Evolutionary conservation across 2,329 filamentous ascomycete species (phyloP), one percentile per base, ranked within the genome.

Genomic region (Arthrobotrys iridis): DNA sequence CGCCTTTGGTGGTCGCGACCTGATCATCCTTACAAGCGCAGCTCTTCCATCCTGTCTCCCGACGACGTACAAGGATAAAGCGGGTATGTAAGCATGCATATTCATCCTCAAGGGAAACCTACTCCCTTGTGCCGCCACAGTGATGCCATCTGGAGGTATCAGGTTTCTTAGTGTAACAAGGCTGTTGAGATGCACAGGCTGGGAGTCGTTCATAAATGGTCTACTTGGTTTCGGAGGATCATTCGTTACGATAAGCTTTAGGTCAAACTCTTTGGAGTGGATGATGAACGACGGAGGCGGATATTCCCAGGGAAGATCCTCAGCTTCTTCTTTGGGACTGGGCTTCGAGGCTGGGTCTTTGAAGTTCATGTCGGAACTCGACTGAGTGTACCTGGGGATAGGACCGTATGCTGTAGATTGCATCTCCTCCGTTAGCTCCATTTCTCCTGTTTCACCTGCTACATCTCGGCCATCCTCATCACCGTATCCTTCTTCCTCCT

Each of bases 1-100:
- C 1, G 30, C 28, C 15, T 15, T 8, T 26, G 43, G 13, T 8
- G 46, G 58, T 26, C 30, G 80, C 59, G 80, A 84, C 24, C 83
- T 82, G 0, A 89, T 90, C 26, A 92, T 81, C 0, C 85, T 85
- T 52, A 90, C 80, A 1, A 94, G 82, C 0, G 87, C 85, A 0
- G 88, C 90, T 6, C 88, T 85, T 0, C 91, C 91, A 48, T 85
- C 86, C 11, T 88, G 85, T 10, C 88, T 89, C 0, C 86, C 91
- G 0, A 90, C 83, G 1, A 91, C 83, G 6, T 93, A 86, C 6
- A 93, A 83, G 18, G 85, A 89, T 0, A 94, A 83, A 78, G 91
- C 88, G 0, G 90, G 89, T 0, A 93, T 87, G 59, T 89, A 85
- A 0, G 86, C 82, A 40, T 88, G 81, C 84, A 91, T 88, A 81